Percentiles rank a stretch among this genome's conserved stretches.
Evolutionary conservation across 1,139 yeast genomes (phyloP).

Genomic region (Maudiozyma humilis): DNA sequence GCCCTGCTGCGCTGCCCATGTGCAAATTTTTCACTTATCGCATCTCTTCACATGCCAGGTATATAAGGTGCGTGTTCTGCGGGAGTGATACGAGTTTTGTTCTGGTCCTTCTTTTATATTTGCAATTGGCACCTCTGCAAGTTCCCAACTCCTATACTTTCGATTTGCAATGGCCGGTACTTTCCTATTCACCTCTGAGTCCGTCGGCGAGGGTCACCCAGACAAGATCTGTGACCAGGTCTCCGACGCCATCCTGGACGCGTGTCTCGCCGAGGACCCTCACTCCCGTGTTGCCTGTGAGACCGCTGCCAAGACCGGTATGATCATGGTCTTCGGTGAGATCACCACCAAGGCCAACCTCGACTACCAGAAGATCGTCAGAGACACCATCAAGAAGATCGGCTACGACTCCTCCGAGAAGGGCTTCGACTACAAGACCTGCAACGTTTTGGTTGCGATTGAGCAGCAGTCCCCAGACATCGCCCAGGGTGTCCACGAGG

Average conservation of each 20-base stretch:
- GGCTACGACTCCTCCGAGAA: conserved; percentile 94
- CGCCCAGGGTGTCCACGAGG: conserved; percentile 98
- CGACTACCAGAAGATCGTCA: conserved; percentile 93
- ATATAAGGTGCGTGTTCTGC: no score
- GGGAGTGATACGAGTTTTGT: no score
- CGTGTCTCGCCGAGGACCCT: conserved; percentile 93
- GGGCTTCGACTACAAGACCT: conserved; percentile 98
- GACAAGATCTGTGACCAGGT: conserved; percentile 99
- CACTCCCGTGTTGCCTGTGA: conserved; percentile 98
- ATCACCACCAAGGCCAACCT: conserved; percentile 92
- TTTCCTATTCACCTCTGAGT: conserved; percentile 88
- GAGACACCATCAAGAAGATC: conserved; percentile 97
- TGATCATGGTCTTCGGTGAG: conserved; percentile 99
- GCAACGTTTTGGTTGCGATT: conserved; percentile 97
- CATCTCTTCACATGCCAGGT: no score
- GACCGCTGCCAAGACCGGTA: conserved; percentile 97
- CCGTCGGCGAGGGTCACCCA: conserved; percentile 99
- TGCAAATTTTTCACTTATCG: no score
- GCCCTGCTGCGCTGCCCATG: no score
- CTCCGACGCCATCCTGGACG: conserved; percentile 95
- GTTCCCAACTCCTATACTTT: neutral
- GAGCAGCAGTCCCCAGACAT: conserved; percentile 99
- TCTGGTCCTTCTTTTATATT: no score
- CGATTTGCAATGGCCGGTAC: conserved; percentile 27
- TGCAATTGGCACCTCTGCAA: no score